phyloP scores from a whole-genome alignment of 1,284 basidiomycete species.

The Meira nashicola region DNA sequence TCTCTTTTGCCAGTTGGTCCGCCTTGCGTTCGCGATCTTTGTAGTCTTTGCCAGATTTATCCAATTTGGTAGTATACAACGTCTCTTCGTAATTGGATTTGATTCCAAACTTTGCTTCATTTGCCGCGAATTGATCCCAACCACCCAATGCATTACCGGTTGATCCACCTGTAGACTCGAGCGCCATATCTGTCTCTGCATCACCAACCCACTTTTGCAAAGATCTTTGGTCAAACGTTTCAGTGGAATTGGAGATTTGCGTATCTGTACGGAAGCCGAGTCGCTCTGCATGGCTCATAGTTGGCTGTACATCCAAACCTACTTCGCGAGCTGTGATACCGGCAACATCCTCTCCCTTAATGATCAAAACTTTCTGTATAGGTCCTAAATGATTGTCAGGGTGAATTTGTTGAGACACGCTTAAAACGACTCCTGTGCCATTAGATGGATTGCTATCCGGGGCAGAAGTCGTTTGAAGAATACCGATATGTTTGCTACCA shows the following conservation, averaged over 20 bases:
- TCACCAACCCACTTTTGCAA: slow-evolving; percentile 44
- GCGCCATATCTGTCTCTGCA: slow-evolving; percentile 23
- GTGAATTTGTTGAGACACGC: slow-evolving; percentile 34
- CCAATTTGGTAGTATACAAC: slow-evolving; percentile 88
- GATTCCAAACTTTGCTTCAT: slow-evolving; percentile 87
- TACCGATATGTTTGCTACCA: slow-evolving; percentile 41
- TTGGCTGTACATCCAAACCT: slow-evolving; percentile 31
- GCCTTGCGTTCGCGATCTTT: slow-evolving; percentile 84
- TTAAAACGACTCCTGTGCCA: slow-evolving; percentile 36
- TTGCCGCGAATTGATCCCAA: slow-evolving; percentile 96
- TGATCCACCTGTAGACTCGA: slow-evolving; percentile 22
- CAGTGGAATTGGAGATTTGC: slow-evolving; percentile 30
- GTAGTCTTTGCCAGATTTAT: slow-evolving; percentile 76
- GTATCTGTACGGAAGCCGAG: slow-evolving; percentile 42
- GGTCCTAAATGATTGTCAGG: slow-evolving; percentile 26
- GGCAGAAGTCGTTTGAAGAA: slow-evolving; percentile 27
- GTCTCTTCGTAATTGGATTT: slow-evolving; percentile 90
- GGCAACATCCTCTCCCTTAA: slow-evolving; percentile 38
- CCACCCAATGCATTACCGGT: slow-evolving; percentile 45
- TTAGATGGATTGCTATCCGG: slow-evolving; percentile 20
- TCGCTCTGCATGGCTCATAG: slow-evolving; percentile 19
- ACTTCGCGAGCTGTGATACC: slow-evolving; percentile 32
- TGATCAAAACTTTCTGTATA: slow-evolving; percentile 28
- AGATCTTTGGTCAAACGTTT: slow-evolving; percentile 25
- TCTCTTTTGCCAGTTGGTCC: slow-evolving; percentile 82